Evolutionary conservation across 768 basidiomycete species (phyloP).

Genomic region (Termitomyces heimii): DNA sequence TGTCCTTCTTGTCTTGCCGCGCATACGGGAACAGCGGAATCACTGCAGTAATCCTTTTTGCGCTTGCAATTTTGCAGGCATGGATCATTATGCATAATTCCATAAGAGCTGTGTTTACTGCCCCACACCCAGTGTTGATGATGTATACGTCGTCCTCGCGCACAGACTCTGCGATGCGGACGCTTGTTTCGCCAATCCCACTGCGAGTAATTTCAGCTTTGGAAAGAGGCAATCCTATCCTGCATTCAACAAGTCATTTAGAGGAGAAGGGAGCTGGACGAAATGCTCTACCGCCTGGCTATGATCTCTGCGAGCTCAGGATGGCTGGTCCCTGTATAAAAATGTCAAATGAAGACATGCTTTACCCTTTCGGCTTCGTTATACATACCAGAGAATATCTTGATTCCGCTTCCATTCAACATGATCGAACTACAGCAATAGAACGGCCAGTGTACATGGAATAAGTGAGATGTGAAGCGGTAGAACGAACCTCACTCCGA

Average conservation of each 20-base stretch:
- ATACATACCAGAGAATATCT: conserved; percentile 46
- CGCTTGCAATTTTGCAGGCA: conserved; percentile 99
- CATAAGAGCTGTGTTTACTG: conserved; percentile 93
- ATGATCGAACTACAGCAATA: conserved; percentile 18
- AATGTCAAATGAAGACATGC: conserved; percentile 2
- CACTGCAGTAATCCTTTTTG: conserved; percentile 97
- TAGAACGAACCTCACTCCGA: neutral
- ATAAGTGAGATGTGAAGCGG: neutral
- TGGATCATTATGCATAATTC: conserved; percentile 99
- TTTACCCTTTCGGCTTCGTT: neutral
- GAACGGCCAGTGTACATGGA: conserved; percentile 4
- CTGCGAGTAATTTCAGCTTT: conserved; percentile 85
- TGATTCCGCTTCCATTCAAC: conserved; percentile 53
- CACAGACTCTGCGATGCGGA: conserved; percentile 91
- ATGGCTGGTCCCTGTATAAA: conserved; percentile 78
- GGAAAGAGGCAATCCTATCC: conserved; percentile 85
- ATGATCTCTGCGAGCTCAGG: conserved; percentile 93
- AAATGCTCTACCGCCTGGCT: conserved; percentile 68
- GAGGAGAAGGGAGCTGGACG: conserved; percentile 13
- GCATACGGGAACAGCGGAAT: conserved; percentile 96
- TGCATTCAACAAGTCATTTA: conserved; percentile 26
- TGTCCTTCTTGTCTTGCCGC: conserved; percentile 98
- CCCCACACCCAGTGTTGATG: conserved; percentile 85
- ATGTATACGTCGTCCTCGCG: conserved; percentile 99
- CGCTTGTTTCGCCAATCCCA: conserved; percentile 86